phyloP scores from a whole-genome alignment of 1,284 basidiomycete species.

The Singerocomus inundabilis region DNA sequence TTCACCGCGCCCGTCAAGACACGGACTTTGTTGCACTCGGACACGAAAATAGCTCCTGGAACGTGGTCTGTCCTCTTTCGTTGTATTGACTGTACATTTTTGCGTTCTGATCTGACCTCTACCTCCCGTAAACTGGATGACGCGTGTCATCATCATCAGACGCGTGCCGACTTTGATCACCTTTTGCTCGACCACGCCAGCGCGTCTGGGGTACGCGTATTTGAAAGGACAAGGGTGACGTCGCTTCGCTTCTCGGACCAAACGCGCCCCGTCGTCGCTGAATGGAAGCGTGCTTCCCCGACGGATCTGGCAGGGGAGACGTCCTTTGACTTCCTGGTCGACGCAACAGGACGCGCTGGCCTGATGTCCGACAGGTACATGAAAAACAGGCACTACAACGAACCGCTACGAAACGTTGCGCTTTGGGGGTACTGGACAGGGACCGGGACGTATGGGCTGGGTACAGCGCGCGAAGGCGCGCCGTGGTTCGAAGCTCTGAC shows the following conservation, averaged over 20 bases:
- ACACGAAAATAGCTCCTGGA: slow-evolving; percentile 58
- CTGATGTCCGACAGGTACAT: slow-evolving; percentile 65
- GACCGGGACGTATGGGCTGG: slow-evolving; percentile 52
- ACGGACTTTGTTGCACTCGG: slow-evolving; percentile 63
- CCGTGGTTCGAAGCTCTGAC: slow-evolving; percentile 73
- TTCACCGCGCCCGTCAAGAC: slow-evolving; percentile 38
- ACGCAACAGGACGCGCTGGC: slow-evolving; percentile 68
- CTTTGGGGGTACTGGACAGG: slow-evolving; percentile 75
- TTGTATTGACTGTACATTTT: background rate
- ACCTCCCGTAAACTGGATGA: too few species aligned
- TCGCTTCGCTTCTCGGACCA: slow-evolving; percentile 47
- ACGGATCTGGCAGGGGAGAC: slow-evolving; percentile 47
- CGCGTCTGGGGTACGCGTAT: slow-evolving; percentile 51
- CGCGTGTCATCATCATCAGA: slow-evolving; percentile 31
- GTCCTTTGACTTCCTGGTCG: slow-evolving; percentile 63
- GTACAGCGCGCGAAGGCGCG: slow-evolving; percentile 51
- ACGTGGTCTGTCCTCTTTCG: slow-evolving; percentile 48
- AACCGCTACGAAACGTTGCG: slow-evolving; percentile 68
- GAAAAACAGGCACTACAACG: slow-evolving; percentile 66
- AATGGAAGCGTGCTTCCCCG: slow-evolving; percentile 45
- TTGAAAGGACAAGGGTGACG: slow-evolving; percentile 54
- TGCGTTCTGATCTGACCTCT: background rate
- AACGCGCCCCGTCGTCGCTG: slow-evolving; percentile 47
- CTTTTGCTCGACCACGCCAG: slow-evolving; percentile 59
- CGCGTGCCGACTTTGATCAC: slow-evolving; percentile 64